phyloP scores from a whole-genome alignment of 2,329 filamentous ascomycete genomes.

The Claviceps sp. region DNA sequence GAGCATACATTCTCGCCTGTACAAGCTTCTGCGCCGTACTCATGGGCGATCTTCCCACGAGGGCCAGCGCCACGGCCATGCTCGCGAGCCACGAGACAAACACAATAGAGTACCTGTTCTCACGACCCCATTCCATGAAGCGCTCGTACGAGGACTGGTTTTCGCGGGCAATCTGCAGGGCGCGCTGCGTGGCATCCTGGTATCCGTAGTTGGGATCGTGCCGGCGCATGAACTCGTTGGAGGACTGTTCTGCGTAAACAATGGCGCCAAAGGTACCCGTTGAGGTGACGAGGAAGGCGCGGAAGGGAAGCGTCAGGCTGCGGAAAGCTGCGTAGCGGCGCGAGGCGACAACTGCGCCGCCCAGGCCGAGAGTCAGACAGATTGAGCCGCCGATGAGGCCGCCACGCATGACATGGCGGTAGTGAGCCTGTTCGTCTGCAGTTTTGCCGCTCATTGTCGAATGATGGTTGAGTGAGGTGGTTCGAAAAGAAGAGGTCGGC shows the following conservation, averaged over 20 bases:
- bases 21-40: slow-evolving; percentile 75
- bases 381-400: slow-evolving; percentile 58
- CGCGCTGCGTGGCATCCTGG: slow-evolving; percentile 47
- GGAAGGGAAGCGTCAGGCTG: slow-evolving; percentile 74
- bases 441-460: slow-evolving; percentile 81
- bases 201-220: slow-evolving; percentile 57
- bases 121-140: slow-evolving; percentile 57
- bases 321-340: slow-evolving; percentile 67
- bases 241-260: slow-evolving; percentile 65
- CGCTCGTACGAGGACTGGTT: slow-evolving; percentile 45
- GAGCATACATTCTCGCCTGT: slow-evolving; percentile 87
- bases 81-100: slow-evolving; percentile 68
- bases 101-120: slow-evolving; percentile 80
- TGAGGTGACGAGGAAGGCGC: slow-evolving; percentile 77
- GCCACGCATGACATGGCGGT: slow-evolving; percentile 65
- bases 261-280: slow-evolving; percentile 76
- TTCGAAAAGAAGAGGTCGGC: neutral
- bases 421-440: slow-evolving; percentile 83
- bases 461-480: neutral
- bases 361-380: slow-evolving; percentile 53
- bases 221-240: slow-evolving; percentile 50
- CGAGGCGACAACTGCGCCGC: slow-evolving; percentile 54
- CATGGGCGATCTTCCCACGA: slow-evolving; percentile 67
- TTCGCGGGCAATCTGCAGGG: slow-evolving; percentile 38
- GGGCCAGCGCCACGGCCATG: slow-evolving; percentile 59